Percentiles rank a stretch among this genome's conserved stretches.
phyloP scores from a whole-genome alignment of 2,329 filamentous ascomycete genomes.

The Aureobasidium namibiae region DNA sequence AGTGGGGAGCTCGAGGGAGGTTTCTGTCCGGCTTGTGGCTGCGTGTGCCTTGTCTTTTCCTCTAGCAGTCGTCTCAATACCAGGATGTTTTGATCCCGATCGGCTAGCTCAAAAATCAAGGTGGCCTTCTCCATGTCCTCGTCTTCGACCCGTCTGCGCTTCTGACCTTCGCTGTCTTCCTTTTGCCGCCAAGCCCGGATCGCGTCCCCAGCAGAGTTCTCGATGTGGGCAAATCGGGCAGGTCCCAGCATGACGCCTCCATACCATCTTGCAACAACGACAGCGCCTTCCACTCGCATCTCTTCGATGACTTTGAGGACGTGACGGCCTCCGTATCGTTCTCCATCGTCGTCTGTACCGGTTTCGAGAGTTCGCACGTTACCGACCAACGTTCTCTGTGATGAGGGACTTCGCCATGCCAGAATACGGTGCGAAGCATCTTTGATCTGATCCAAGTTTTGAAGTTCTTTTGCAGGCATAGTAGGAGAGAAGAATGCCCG shows the following conservation, averaged over 20 bases:
- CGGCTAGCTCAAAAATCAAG: conserved; percentile 33
- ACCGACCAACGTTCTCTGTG: conserved; percentile 7
- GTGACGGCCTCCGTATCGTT: conserved; percentile 42
- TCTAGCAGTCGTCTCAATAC: conserved; percentile 39
- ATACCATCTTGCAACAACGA: conserved; percentile 49
- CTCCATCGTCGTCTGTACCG: conserved; percentile 46
- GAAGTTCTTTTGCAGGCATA: conserved; percentile 33
- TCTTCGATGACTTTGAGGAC: conserved; percentile 40
- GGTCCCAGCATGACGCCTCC: conserved; percentile 46
- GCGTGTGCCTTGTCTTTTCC: conserved; percentile 32
- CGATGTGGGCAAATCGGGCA: conserved; percentile 45
- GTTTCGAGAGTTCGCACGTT: conserved; percentile 17
- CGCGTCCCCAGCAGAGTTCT: conserved; percentile 40
- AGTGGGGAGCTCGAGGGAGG: conserved; percentile 18
- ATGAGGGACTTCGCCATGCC: conserved; percentile 35
- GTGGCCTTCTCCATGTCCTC: conserved; percentile 25
- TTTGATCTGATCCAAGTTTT: conserved; percentile 35
- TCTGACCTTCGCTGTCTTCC: conserved; percentile 25
- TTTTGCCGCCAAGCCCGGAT: conserved; percentile 34
- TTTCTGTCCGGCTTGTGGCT: conserved; percentile 12
- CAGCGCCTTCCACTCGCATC: conserved; percentile 35
- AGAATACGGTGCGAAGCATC: conserved; percentile 43
- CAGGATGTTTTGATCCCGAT: conserved; percentile 41
- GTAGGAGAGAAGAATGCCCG: conserved; percentile 42
- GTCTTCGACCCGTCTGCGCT: conserved; percentile 30